phyloP scores from a whole-genome alignment of 1,284 basidiomycete species.

The Abortiporus biennis region DNA sequence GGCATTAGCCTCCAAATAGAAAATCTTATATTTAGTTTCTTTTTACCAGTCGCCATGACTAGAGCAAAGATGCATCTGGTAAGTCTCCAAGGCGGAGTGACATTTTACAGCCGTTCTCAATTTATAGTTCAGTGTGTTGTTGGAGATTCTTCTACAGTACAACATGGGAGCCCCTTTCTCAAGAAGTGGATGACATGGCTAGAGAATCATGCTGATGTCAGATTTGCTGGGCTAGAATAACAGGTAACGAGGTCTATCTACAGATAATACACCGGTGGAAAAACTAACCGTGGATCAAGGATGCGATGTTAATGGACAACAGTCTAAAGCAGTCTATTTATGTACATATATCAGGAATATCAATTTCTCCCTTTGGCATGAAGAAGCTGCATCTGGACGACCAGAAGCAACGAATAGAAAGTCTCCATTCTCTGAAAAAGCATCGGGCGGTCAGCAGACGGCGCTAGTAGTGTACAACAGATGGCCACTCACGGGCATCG shows the following conservation, averaged over 20 bases:
- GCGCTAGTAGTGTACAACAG: too few species aligned
- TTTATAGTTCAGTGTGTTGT: slow-evolving; percentile 65
- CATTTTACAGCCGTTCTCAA: background rate
- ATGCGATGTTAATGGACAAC: too few species aligned
- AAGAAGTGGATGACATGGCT: slow-evolving; percentile 90
- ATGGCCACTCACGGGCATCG: slow-evolving; percentile 52
- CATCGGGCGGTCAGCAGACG: too few species aligned
- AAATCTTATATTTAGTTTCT: background rate
- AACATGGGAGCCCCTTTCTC: slow-evolving; percentile 76
- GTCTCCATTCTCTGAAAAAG: slow-evolving; percentile 40
- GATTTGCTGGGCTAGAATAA: slow-evolving; percentile 68
- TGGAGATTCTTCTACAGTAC: slow-evolving; percentile 86
- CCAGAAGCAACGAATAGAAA: slow-evolving; percentile 41
- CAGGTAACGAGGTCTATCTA: too few species aligned
- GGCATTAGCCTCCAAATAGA: slow-evolving; percentile 4
- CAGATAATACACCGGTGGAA: too few species aligned
- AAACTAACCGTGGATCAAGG: too few species aligned
- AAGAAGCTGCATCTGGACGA: slow-evolving; percentile 48
- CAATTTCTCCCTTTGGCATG: background rate
- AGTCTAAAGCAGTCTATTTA: background rate
- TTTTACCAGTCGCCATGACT: slow-evolving; percentile 81
- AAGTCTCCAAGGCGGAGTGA: slow-evolving; percentile 18
- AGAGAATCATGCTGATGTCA: slow-evolving; percentile 84
- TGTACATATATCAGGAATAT: too few species aligned
- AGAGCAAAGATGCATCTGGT: slow-evolving; percentile 87